Percentiles rank a stretch among this genome's conserved stretches.
Evolutionary conservation across 1,284 basidiomycete species (phyloP).

Genomic region (Leccinum griseonigrum): DNA sequence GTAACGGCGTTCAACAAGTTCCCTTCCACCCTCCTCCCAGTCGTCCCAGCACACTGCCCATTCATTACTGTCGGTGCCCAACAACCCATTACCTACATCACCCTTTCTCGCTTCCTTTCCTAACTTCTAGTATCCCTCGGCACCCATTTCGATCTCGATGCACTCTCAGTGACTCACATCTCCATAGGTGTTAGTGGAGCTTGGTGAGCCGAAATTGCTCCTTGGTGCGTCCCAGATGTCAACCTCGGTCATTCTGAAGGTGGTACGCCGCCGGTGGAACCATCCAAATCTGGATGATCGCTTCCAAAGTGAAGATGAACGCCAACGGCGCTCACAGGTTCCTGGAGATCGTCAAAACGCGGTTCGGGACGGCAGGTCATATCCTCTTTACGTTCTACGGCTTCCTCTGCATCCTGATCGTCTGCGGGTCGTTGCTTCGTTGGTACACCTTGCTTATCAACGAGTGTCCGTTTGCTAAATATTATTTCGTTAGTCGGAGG

Average conservation of each 20-base stretch:
- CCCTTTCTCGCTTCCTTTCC: not conserved
- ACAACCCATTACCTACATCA: not conserved
- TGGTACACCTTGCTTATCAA: slow-evolving; percentile 18
- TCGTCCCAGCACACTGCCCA: slow-evolving; percentile 57
- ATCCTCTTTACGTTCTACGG: slow-evolving; percentile 65
- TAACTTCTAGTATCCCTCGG: slow-evolving; percentile 6
- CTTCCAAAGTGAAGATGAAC: slow-evolving; percentile 59
- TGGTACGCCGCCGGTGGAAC: slow-evolving; percentile 54
- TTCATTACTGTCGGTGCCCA: not conserved
- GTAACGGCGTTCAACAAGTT: slow-evolving; percentile 22
- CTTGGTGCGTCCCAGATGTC: not conserved
- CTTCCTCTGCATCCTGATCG: slow-evolving; percentile 60
- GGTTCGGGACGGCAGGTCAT: slow-evolving; percentile 64
- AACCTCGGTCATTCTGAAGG: slow-evolving; percentile 28
- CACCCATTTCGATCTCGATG: slow-evolving; percentile 52
- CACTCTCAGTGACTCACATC: slow-evolving; percentile 35
- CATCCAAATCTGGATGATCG: slow-evolving; percentile 55
- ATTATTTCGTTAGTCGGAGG: slow-evolving; percentile 44
- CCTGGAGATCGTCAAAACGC: slow-evolving; percentile 56
- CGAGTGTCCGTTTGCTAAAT: not conserved
- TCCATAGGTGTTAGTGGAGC: slow-evolving; percentile 44
- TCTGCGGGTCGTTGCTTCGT: slow-evolving; percentile 53
- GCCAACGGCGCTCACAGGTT: slow-evolving; percentile 58
- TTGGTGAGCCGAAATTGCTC: slow-evolving; percentile 33
- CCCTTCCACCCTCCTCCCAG: slow-evolving; percentile 54